Conservation (phyloP, 2,329 filamentous ascomycete genomes). For the Venturia effusa region DNA sequence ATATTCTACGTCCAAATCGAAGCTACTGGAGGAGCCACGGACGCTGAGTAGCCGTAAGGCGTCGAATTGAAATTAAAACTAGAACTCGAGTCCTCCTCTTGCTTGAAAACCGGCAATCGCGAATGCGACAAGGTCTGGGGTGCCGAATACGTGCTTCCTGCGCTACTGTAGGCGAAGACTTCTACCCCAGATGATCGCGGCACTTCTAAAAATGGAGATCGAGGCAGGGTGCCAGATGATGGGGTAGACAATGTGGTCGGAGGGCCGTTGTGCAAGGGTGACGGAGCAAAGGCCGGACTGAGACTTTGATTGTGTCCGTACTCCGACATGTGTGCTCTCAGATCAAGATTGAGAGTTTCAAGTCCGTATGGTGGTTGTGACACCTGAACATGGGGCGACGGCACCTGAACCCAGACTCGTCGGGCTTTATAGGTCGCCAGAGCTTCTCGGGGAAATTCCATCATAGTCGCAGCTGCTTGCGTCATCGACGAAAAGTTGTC, state of each 20-base stretch:
- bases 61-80: slow-evolving; percentile 29
- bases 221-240: slow-evolving; percentile 22
- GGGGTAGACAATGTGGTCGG: slow-evolving; percentile 18
- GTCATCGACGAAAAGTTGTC: slow-evolving; percentile 30
- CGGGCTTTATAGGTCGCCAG: slow-evolving; percentile 31
- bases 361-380: slow-evolving; percentile 25
- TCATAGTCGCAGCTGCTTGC: slow-evolving; percentile 33
- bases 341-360: slow-evolving; percentile 28
- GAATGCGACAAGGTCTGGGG: slow-evolving; percentile 25
- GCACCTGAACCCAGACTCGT: slow-evolving; percentile 28
- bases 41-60: slow-evolving; percentile 26
- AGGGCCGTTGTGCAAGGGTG: slow-evolving; percentile 28
- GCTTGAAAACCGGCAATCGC: slow-evolving; percentile 20
- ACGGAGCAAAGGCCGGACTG: slow-evolving; percentile 40
- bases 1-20: slow-evolving; percentile 29
- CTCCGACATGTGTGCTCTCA: slow-evolving; percentile 29
- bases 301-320: slow-evolving; percentile 32
- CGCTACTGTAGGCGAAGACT: slow-evolving; percentile 13
- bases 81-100: slow-evolving; percentile 27
- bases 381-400: slow-evolving; percentile 22
- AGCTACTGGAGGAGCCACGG: slow-evolving; percentile 25
- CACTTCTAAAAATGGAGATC: slow-evolving; percentile 35
- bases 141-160: slow-evolving; percentile 21
- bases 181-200: slow-evolving; percentile 26
- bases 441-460: slow-evolving; percentile 35